phyloP scores from a whole-genome alignment of 2,329 filamentous ascomycete species.

The Diatrype stigma region DNA sequence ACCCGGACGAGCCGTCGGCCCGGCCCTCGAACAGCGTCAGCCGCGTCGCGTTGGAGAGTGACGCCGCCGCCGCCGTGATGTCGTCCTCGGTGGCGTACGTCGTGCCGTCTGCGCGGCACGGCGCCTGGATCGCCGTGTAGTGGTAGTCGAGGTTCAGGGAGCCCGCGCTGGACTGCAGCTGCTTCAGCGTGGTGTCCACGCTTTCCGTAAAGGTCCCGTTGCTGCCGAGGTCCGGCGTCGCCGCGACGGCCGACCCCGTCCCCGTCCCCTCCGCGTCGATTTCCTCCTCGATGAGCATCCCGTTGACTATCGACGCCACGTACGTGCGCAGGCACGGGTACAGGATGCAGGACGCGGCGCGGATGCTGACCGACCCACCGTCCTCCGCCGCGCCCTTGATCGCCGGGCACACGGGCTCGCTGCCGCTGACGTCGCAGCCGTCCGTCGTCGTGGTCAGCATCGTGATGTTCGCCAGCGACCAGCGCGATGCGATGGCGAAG shows the following conservation, averaged over 20 bases:
- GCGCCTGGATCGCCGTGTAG: neutral
- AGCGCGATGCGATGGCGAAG: neutral
- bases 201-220: no score
- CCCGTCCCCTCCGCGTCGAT: neutral
- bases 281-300: neutral
- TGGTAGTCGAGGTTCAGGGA: neutral
- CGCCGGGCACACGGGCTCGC: neutral
- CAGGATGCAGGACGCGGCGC: neutral
- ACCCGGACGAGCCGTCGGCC: neutral
- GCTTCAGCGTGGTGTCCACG: no score
- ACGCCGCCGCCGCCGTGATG: neutral
- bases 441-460: neutral
- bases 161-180: no score
- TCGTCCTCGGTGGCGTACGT: neutral
- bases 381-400: neutral
- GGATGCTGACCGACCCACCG: neutral
- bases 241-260: no score
- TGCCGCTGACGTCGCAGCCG: neutral
- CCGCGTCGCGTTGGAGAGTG: neutral
- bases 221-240: no score
- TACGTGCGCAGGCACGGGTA: conserved; percentile 1
- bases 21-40: neutral
- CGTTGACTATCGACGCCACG: neutral
- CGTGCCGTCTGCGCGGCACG: neutral
- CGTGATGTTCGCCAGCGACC: neutral